Evolutionary conservation across 1,284 basidiomycete species (phyloP), one percentile per base, ranked within the genome.

Genomic region (Xerocomus nothofagi): DNA sequence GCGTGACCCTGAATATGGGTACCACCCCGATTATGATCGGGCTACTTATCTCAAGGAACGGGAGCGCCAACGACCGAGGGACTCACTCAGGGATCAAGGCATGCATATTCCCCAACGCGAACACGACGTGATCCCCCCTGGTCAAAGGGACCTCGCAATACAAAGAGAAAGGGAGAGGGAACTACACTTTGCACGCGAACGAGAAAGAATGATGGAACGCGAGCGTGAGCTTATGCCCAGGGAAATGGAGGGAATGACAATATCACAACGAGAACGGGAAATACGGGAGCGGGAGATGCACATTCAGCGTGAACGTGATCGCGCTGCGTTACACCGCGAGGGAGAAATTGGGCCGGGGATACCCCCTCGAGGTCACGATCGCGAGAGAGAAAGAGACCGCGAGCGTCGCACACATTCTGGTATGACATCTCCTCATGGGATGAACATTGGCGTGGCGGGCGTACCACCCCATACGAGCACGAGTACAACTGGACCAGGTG

Each of bases 381-480:
- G 64, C 31, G 62, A 67, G 15, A 51, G 62, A 31, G 65, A 66
- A 27, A 54, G 62, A 48, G 62, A 67, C 14, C 62, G 62, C 30
- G 62, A 65, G 43, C 64, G 67, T 18, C 65, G 63, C 20, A 41
- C 54, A 23, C 57, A 58, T 34, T 55, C 63, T 3, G 54, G 65
- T 17, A 43, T 68, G 11, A 53, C 61, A 6, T 67, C 65, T 15
- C 62, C 62, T 20, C 62, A 53, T 24, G 55, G 50, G 20, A 52
- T 61, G 37, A 49, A 39, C 26, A 49, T 60, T 0, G 42, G 51
- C 3, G 47, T 49, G 0, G 11, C 43, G 0, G 45, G 59, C 2
- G 43, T 42, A 40, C 51, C 62, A 10, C 59, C 56, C 17, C 37
- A 49, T 45, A 0, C 50, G 0, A 29, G 32, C 11, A 15, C 48